These are phyloP conservation scores for Chrysochromulina parva DNA, from an alignment of 78 protist genomes.

Conservation along the genomic window DNA sequence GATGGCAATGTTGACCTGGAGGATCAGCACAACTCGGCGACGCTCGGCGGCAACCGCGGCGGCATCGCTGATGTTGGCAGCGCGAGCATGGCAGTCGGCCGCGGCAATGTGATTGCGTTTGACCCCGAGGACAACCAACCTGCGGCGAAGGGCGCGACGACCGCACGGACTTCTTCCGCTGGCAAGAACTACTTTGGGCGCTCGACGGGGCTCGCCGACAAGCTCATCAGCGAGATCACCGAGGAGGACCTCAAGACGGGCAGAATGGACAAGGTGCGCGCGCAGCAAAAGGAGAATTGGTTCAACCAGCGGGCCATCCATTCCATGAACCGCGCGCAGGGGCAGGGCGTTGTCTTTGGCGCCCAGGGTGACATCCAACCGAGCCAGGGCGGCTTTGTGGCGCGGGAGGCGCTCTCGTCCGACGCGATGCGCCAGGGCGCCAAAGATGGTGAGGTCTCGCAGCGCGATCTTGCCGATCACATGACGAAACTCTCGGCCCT, in stretches of 20 bases:
- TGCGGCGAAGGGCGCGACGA: not conserved
- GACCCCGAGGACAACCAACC: too few relatives aligned
- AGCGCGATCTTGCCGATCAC: not conserved
- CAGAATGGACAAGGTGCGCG: not conserved
- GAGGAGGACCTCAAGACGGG: not conserved
- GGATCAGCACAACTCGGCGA: slow-evolving; percentile 4
- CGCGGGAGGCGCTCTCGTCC: not conserved
- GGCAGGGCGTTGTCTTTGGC: not conserved
- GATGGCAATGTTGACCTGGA: slow-evolving; percentile 8
- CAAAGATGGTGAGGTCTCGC: not conserved
- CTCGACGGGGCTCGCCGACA: not conserved
- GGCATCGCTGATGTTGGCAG: not conserved
- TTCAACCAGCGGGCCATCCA: slow-evolving; percentile 5
- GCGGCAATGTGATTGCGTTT: not conserved
- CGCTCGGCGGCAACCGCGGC: not conserved
- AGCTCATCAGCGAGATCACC: not conserved
- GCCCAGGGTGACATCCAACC: not conserved
- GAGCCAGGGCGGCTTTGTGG: not conserved
- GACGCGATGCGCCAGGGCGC: not conserved
- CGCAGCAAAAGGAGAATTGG: slow-evolving; percentile 24
- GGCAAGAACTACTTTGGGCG: slow-evolving; percentile 23
- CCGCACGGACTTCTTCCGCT: not conserved
- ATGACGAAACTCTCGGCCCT: not conserved
- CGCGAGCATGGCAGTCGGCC: not conserved
- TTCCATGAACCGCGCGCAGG: not conserved